phyloP scores from a whole-genome alignment of 2,329 filamentous ascomycete genomes.

The Cladophialophora yegresii region DNA sequence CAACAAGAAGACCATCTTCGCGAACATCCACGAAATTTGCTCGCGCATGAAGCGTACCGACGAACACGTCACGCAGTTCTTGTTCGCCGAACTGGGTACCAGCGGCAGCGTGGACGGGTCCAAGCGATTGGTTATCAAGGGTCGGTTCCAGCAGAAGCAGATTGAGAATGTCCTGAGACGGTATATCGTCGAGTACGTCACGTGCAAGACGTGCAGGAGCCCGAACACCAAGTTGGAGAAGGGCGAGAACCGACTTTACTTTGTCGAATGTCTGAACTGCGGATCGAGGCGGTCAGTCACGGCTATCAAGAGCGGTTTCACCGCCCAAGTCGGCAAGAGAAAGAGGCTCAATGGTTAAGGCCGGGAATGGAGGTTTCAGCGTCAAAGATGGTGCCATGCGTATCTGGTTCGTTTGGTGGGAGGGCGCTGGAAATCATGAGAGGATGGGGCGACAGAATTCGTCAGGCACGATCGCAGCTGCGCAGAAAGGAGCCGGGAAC shows the following conservation, averaged over 20 bases:
- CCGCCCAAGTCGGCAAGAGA: constrained; percentile 97
- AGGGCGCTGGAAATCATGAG: not conserved
- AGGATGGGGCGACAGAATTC: not conserved
- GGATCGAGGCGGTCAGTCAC: constrained; percentile 83
- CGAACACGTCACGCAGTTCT: constrained; percentile 94
- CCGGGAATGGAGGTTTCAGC: not conserved
- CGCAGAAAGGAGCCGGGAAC: not conserved
- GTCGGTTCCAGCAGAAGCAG: constrained; percentile 99
- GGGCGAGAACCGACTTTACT: constrained; percentile 98
- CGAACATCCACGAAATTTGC: constrained; percentile 98
- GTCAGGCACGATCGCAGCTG: not conserved
- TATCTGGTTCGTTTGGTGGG: not conserved
- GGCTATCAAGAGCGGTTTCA: constrained; percentile 99
- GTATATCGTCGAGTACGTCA: constrained; percentile 87
- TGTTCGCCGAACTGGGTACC: constrained; percentile 98
- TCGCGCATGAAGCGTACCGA: constrained; percentile 99
- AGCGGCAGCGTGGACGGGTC: constrained; percentile 92
- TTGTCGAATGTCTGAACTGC: constrained; percentile 93
- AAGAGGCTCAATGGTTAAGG: constrained; percentile 82
- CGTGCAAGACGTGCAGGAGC: constrained; percentile 96
- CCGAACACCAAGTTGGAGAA: constrained; percentile 96
- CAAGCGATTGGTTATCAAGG: constrained; percentile 94
- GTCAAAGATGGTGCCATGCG: not conserved
- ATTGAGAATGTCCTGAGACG: constrained; percentile 95
- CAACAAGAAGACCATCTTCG: constrained; percentile 99